A percentile compares a stretch with the other conserved stretches of the same genome.
These are phyloP conservation scores for Backusella tuberculispora DNA, from an alignment of 192 early-diverging fungal species.

Conservation along the genomic window DNA sequence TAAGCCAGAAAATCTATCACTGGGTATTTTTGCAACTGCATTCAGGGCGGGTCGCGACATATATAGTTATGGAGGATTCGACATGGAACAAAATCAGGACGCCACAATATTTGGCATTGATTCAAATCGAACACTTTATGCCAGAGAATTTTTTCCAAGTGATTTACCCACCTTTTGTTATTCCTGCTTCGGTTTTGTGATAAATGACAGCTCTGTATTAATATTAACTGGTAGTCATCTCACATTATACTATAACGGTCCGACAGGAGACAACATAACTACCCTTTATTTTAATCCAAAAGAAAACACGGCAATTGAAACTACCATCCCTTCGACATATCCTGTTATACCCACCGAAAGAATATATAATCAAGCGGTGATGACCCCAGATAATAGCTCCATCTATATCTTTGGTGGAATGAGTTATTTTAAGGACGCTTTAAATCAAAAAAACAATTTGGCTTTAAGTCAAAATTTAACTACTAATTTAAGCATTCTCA, in stretches of 20 bases:
- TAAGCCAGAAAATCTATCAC: background rate
- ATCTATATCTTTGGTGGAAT: conserved; percentile 13
- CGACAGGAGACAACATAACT: background rate
- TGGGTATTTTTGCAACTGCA: background rate
- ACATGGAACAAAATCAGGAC: background rate
- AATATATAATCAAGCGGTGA: background rate
- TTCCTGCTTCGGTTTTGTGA: conserved; percentile 4
- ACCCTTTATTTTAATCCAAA: background rate
- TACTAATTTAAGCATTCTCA: background rate
- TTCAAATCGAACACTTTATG: background rate
- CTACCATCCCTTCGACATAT: background rate
- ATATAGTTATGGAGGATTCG: conserved; percentile 1
- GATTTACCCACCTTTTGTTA: background rate
- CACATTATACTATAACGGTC: background rate
- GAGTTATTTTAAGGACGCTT: background rate
- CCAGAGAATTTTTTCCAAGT: background rate
- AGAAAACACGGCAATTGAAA: background rate
- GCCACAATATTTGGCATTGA: background rate
- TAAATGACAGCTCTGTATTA: background rate
- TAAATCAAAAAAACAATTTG: background rate
- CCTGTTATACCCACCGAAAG: background rate
- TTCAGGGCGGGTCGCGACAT: background rate
- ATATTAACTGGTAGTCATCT: background rate
- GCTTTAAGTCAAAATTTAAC: background rate
- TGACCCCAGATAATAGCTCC: background rate